Percentiles rank a stretch among this genome's conserved stretches.
These are phyloP conservation scores for Celoporthe dispersa DNA, from an alignment of 2,329 filamentous ascomycete species.

Conservation along the genomic window DNA sequence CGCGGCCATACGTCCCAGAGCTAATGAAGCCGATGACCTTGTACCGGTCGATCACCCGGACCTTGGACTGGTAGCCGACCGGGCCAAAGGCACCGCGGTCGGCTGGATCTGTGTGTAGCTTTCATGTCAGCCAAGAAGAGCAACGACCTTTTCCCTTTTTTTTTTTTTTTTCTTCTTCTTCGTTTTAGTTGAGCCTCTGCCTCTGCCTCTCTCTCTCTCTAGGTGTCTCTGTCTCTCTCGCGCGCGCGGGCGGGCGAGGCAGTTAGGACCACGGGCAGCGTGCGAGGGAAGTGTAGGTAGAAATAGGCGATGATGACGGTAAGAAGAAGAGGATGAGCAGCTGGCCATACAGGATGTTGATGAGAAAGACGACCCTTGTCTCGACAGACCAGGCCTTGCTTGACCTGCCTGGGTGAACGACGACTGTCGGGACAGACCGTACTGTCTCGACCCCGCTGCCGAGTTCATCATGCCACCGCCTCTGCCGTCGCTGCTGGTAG, in stretches of 20 bases:
- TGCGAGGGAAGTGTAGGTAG: background rate
- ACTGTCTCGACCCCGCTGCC: slow-evolving; percentile 25
- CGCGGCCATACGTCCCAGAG: slow-evolving; percentile 94
- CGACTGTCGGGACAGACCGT: slow-evolving; percentile 28
- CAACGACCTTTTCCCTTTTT: too few relatives aligned
- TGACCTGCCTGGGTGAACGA: slow-evolving; percentile 21
- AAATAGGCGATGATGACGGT: too few relatives aligned
- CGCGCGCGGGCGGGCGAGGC: background rate
- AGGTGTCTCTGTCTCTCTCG: background rate
- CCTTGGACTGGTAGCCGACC: slow-evolving; percentile 71
- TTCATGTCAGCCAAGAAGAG: slow-evolving; percentile 41
- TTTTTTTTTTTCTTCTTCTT: too few relatives aligned
- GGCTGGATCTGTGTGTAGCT: slow-evolving; percentile 50
- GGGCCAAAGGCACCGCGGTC: slow-evolving; percentile 51
- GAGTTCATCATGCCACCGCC: slow-evolving; percentile 26
- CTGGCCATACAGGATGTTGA: slow-evolving; percentile 25
- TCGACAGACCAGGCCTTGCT: slow-evolving; percentile 25
- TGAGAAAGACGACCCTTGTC: slow-evolving; percentile 29
- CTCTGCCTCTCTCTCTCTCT: background rate
- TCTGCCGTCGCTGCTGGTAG: background rate
- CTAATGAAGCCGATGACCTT: slow-evolving; percentile 98
- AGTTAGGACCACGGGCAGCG: background rate
- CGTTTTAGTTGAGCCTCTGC: too few relatives aligned
- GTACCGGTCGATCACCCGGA: slow-evolving; percentile 89
- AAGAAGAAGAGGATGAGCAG: slow-evolving; percentile 31